Evolutionary conservation across 257 asterid genomes (phyloP).

Genomic region (Nicotiana benthamiana): DNA sequence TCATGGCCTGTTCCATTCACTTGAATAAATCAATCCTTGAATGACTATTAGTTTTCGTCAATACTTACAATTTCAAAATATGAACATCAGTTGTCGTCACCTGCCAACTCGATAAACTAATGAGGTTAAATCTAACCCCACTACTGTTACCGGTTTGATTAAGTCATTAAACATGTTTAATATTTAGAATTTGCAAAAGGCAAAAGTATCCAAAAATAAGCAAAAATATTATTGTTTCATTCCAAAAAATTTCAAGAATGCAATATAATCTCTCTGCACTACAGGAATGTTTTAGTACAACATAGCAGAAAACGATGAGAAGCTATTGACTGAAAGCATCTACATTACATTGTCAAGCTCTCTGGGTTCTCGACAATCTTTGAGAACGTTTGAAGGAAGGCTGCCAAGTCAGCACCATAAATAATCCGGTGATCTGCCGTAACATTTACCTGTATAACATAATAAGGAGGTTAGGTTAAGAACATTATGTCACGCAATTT

Average conservation of each 20-base stretch:
- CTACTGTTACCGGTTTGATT: not conserved
- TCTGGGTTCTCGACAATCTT: conserved; percentile 70
- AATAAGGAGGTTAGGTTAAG: not conserved
- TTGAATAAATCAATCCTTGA: no score
- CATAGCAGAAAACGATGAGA: conserved; percentile 10
- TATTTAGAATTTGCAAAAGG: not conserved
- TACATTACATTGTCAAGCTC: conserved; percentile 71
- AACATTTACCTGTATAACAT: conserved; percentile 52
- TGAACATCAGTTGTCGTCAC: not conserved
- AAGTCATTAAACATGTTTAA: not conserved
- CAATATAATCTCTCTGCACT: not conserved
- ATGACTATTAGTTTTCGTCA: no score
- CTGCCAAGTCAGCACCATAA: conserved; percentile 85
- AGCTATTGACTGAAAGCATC: conserved; percentile 20
- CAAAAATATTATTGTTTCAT: not conserved
- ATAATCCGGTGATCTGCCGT: conserved; percentile 82
- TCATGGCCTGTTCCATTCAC: no score
- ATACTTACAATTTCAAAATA: no score
- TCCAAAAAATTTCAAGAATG: not conserved
- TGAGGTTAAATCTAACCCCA: not conserved
- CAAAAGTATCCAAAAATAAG: not conserved
- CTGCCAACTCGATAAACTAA: not conserved
- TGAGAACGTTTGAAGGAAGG: conserved; percentile 65
- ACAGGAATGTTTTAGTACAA: conserved; percentile 9
- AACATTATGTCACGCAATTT: no score